Base-by-base conservation (phyloP, 2,329 filamentous ascomycete species). In the Xylaria hypoxylon region DNA sequence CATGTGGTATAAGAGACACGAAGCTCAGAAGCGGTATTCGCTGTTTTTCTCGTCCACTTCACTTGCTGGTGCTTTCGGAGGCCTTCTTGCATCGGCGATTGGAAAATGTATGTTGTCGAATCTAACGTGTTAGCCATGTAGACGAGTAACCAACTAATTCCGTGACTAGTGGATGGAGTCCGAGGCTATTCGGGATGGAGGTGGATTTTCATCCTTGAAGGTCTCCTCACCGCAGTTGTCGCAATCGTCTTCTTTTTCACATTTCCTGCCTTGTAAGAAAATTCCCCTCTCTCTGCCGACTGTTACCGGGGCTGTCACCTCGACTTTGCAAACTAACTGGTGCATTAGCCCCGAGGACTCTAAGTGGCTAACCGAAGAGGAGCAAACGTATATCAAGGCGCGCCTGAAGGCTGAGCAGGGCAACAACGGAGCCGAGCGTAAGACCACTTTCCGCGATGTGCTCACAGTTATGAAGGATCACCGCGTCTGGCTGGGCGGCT, bases 41-140 rank as follows among this genome's bases (percentile, higher is more conserved):
- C 94, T 98, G 83, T 98, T 98, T 84, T 98, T 98, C 83, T 90
- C 87, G 74, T 92, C 86, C 31, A 94, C 92, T 0, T 92, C 90
- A 0, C 82, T 95, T 3, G 92, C 92, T 1, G 92, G 92, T 35
- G 92, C 93, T 0, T 97, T 97, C 73, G 94, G 93, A 48, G 94
- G 94, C 2, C 85, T 97, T 1, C 84, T 97, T 4, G 94, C 94
- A 0, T 90, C 89, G 1, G 94, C 90, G 0, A 96, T 97, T 69
- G 92, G 92, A n/a, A 92, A 96, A 75, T 94, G 78, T 80, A 71
- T 26, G 78, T 68, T 19, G 13, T 48, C 22, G 2, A 33, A 53
- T 28, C 31, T 3, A 19, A 56, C n/a, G n/a, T 40, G 3, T n/a
- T 19, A 28, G 17, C 33, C 38, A 11, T 31, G 11, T 42, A 28